phyloP scores from a whole-genome alignment of 441 rosid genomes.

The Populus hybrid region DNA sequence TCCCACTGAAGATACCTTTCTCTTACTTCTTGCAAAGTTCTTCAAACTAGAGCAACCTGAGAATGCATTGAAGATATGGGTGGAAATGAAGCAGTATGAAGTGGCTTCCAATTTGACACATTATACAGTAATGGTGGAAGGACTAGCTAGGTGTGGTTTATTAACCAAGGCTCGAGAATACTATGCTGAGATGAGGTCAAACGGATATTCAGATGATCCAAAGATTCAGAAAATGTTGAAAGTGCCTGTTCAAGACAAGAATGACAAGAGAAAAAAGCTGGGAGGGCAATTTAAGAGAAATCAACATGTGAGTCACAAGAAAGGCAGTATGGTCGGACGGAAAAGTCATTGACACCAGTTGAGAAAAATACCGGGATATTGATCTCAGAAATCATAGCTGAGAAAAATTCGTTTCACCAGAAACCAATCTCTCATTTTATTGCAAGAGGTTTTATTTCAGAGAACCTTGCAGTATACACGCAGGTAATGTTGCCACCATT shows the following conservation, averaged over 20 bases:
- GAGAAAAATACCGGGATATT: background rate
- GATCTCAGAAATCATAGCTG: background rate
- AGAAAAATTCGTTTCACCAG: background rate
- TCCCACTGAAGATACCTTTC: conserved; percentile 61
- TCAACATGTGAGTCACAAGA: conserved; percentile 14
- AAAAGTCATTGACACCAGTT: conserved; percentile 16
- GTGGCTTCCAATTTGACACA: conserved; percentile 39
- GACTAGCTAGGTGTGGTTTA: conserved; percentile 57
- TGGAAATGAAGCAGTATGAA: conserved; percentile 60
- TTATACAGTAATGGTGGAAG: conserved; percentile 49
- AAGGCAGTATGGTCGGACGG: conserved; percentile 16
- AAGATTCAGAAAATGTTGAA: conserved; percentile 59
- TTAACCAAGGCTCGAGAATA: conserved; percentile 49
- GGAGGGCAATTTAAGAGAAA: conserved; percentile 23
- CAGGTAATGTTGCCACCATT: background rate
- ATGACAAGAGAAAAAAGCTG: conserved; percentile 16
- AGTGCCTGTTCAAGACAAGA: conserved; percentile 25
- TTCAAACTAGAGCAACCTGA: conserved; percentile 60
- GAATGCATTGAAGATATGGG: conserved; percentile 66
- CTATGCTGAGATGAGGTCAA: conserved; percentile 61
- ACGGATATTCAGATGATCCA: conserved; percentile 66
- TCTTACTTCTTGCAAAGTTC: conserved; percentile 48
- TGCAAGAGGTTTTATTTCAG: background rate
- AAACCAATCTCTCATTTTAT: conserved; percentile 3
- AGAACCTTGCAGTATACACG: background rate